Conservation (phyloP, 805 yeast species). For the Scheffersomyces coipomensis region DNA sequence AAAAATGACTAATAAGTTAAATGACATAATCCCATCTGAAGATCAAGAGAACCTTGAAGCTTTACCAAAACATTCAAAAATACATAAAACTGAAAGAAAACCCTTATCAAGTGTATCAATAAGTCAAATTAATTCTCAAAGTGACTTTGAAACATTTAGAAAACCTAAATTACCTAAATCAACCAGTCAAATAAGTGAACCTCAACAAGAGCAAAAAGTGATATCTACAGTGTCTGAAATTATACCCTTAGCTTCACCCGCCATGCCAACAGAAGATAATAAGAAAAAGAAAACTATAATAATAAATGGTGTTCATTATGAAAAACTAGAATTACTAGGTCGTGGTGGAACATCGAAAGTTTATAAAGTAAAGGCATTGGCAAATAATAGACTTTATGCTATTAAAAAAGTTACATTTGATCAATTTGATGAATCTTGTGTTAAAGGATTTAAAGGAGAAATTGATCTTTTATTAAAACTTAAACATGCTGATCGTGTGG, state of each 20-base stretch:
- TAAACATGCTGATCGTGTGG: conserved; percentile 65
- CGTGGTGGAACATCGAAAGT: conserved; percentile 93
- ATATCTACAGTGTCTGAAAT: not conserved
- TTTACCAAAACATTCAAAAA: not conserved
- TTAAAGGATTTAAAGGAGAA: conserved; percentile 85
- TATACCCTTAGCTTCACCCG: not conserved
- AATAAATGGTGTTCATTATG: conserved; percentile 63
- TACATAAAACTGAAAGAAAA: not conserved
- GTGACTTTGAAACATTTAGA: conserved; percentile 23
- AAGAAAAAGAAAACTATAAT: conserved; percentile 26
- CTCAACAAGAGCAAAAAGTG: not conserved
- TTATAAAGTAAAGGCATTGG: conserved; percentile 63
- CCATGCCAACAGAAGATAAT: conserved; percentile 11
- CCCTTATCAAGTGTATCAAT: conserved; percentile 8
- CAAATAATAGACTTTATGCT: conserved; percentile 63
- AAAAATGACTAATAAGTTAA: no score
- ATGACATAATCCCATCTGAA: no score
- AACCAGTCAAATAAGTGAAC: not conserved
- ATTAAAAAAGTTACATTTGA: conserved; percentile 79
- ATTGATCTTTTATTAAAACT: conserved; percentile 69
- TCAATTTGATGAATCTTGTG: conserved; percentile 73
- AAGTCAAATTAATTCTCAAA: conserved; percentile 11
- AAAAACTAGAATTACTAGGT: conserved; percentile 75
- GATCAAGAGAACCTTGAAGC: not conserved
- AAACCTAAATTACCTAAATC: conserved; percentile 30